phyloP scores from a whole-genome alignment of 176 grass and related monocot species.

The Carex pumila region DNA sequence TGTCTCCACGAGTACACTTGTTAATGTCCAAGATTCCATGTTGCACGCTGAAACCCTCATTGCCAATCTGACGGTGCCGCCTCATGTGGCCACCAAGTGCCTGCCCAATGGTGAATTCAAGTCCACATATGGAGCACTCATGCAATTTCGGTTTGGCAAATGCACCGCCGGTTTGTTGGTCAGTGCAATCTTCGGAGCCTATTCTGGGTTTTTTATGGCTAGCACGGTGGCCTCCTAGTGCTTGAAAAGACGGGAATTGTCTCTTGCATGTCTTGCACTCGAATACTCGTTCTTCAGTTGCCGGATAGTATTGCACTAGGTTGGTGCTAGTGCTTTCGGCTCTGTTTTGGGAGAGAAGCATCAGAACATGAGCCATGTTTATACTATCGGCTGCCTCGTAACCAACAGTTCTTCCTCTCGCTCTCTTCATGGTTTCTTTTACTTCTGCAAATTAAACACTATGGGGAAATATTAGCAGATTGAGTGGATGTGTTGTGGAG shows the following conservation, averaged over 20 bases:
- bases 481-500: background rate
- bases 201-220: slow-evolving; percentile 85
- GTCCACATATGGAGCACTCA: slow-evolving; percentile 87
- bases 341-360: slow-evolving; percentile 50
- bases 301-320: background rate
- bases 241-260: slow-evolving; percentile 85
- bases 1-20: background rate
- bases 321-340: background rate
- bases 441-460: background rate
- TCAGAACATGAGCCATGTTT: slow-evolving; percentile 53
- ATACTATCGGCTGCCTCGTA: slow-evolving; percentile 31
- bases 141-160: slow-evolving; percentile 62
- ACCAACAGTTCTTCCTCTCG: slow-evolving; percentile 32
- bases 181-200: background rate
- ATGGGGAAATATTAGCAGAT: background rate
- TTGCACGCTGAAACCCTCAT: background rate
- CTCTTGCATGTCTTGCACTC: slow-evolving; percentile 95
- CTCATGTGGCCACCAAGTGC: slow-evolving; percentile 96
- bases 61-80: slow-evolving; percentile 48
- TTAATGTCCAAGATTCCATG: slow-evolving; percentile 10
- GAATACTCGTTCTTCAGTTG: slow-evolving; percentile 43
- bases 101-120: slow-evolving; percentile 87
- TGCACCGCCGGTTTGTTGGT: background rate
- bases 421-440: slow-evolving; percentile 33
- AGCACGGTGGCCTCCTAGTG: slow-evolving; percentile 89